Evolutionary conservation across 108 stramenopile genomes (phyloP), one percentile per base, ranked within the genome.

Genomic region (Cyclotella kingstonii): DNA sequence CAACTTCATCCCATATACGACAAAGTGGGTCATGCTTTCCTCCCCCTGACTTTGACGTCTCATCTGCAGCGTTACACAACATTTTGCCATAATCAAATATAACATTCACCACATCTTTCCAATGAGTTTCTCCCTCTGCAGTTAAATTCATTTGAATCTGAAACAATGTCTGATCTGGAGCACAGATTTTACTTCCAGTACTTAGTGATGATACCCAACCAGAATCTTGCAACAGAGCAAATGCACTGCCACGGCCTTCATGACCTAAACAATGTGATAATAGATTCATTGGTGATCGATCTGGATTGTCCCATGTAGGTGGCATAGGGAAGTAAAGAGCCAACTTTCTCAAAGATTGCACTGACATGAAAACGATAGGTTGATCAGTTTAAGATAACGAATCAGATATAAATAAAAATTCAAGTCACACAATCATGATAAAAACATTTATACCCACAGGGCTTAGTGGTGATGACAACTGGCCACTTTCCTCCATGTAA

Each of bases 251-350:
- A 10, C 64, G 25, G 10, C 89, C 87, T 72, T 94, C 92, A 54
- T 94, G 92, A 5, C 92, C 92, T 15, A 94, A 70, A 12, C 90
- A 63, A 60, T 90, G 89, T 1, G 70, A 68, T 14, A 94, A 46
- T 17, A 90, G 29, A 11, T 38, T 46, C 6, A 73, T 76, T 10
- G 89, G 87, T 12, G 81, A 76, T 67, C 65, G 63, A 61, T 94
- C 88, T 10, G 66, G 71, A 10, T 52, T 47, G 11, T 79, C 27
- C 19, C 42, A 61, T 2, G 62, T 51, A 5, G 89, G 82, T 17
- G 84, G 88, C 10, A 94, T 53, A 4, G 85, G 85, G 53, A 88
- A 94, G 57, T 80, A 71, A 22, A 90, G 50, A 11, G 55, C 69
- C 33, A 94, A 46, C 18, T 80, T 86, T 23, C 89, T 48, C 59